Conservation (phyloP, 2,329 filamentous ascomycete species). For the Ceratocystis papillata region DNA sequence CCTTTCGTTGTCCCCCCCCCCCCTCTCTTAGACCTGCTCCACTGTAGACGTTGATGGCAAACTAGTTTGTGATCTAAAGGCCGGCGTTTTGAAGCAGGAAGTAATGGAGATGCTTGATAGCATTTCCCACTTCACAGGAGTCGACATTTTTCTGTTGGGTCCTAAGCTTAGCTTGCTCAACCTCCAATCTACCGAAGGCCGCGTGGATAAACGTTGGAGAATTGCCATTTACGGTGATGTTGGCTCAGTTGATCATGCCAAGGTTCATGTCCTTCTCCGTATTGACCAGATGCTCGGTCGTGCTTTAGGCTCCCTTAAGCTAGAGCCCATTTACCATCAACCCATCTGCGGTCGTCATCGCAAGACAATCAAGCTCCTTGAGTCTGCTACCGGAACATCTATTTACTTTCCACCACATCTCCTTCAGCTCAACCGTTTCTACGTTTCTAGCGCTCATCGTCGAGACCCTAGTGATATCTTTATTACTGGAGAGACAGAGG, state of each 20-base stretch:
- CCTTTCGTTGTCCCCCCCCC: not conserved
- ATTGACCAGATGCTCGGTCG: conserved; percentile 82
- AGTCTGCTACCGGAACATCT: conserved; percentile 87
- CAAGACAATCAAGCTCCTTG: conserved; percentile 96
- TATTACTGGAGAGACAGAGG: conserved; percentile 79
- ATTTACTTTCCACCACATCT: conserved; percentile 98
- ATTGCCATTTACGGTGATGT: conserved; percentile 92
- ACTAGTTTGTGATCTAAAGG: conserved; percentile 64
- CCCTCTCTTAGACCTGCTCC: conserved; percentile 60
- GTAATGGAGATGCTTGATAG: conserved; percentile 79
- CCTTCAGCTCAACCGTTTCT: conserved; percentile 82
- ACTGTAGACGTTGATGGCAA: conserved; percentile 88
- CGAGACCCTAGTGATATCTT: conserved; percentile 84
- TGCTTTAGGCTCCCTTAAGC: conserved; percentile 64
- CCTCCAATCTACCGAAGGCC: conserved; percentile 64
- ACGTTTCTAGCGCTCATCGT: conserved; percentile 66
- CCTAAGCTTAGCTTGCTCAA: conserved; percentile 76
- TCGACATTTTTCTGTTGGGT: conserved; percentile 90
- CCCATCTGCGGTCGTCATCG: conserved; percentile 85
- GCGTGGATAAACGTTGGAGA: conserved; percentile 80
- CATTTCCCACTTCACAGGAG: conserved; percentile 77
- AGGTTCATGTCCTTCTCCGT: conserved; percentile 90
- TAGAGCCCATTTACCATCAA: conserved; percentile 81
- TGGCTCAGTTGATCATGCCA: conserved; percentile 91
- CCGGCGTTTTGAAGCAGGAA: conserved; percentile 58